These are phyloP conservation scores for Rutstroemia sydowiana DNA, from an alignment of 2,329 filamentous ascomycete species.

Conservation along the genomic window DNA sequence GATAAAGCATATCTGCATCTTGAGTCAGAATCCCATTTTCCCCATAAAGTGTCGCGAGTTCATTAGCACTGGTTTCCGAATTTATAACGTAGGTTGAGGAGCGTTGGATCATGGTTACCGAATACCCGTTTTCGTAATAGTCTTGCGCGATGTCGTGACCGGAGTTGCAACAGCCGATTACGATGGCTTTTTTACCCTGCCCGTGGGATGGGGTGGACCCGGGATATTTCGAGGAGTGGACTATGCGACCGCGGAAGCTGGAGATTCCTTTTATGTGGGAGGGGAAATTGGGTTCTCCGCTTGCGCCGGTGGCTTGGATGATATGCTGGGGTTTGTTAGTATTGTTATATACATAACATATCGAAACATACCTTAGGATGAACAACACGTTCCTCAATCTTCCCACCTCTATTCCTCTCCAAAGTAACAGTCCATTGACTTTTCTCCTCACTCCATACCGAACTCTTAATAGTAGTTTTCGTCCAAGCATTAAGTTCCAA, in stretches of 20 bases:
- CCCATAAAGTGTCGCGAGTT: slow-evolving; percentile 36
- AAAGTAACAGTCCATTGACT: slow-evolving; percentile 50
- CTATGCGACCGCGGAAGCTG: slow-evolving; percentile 49
- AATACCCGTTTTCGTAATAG: slow-evolving; percentile 56
- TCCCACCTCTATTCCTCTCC: slow-evolving; percentile 30
- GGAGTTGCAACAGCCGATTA: slow-evolving; percentile 63
- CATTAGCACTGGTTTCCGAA: slow-evolving; percentile 37
- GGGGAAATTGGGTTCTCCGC: slow-evolving; percentile 53
- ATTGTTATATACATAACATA: neutral
- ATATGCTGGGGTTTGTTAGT: slow-evolving; percentile 22
- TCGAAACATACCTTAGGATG: slow-evolving; percentile 13
- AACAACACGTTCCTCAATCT: slow-evolving; percentile 9
- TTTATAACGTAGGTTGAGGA: slow-evolving; percentile 58
- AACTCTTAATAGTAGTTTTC: slow-evolving; percentile 39
- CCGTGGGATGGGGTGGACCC: slow-evolving; percentile 40
- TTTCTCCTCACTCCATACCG: slow-evolving; percentile 38
- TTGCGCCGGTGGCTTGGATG: slow-evolving; percentile 22
- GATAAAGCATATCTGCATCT: slow-evolving; percentile 56
- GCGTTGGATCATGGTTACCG: slow-evolving; percentile 63
- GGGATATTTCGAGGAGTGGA: slow-evolving; percentile 54
- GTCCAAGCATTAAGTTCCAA: slow-evolving; percentile 64
- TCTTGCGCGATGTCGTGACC: slow-evolving; percentile 64
- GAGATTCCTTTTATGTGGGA: slow-evolving; percentile 39
- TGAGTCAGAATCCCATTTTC: slow-evolving; percentile 48
- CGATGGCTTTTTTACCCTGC: slow-evolving; percentile 51